Base-by-base conservation (phyloP, 106 monocot genomes). In the Hemerocallis citrina region DNA sequence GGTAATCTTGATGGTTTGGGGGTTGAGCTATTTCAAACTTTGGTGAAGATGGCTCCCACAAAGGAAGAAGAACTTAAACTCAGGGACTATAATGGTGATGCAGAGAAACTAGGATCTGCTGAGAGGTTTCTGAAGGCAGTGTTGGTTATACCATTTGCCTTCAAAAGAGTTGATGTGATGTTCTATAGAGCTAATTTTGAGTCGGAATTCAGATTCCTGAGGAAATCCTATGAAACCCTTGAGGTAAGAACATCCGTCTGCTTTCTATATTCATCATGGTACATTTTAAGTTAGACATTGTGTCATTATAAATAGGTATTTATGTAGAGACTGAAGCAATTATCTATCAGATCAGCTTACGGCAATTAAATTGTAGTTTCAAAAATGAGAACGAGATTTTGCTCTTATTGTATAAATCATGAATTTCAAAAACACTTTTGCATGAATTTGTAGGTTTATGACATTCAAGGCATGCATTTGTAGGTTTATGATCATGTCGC, bases 21-120 rank as follows among this genome's bases (percentile, higher is more conserved):
- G 24, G 27, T 64, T 58, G 93, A 89, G 34, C 81, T 93, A 64
- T 75, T 89, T 22, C 86, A 95, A 59, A 81, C 78, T 24, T 62
- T 94, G 43, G 72, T 83, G 10, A 94, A 86, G 68, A 83, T 95
- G 94, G 94, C 80, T 62, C 94, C 94, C 20, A 95, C 80, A 6
- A 89, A 84, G 64, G 86, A 90, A 66, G 93, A 93, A 77, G 93
- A 93, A 66, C 37, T 85, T 28, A 85, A 65, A 59, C 55, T 93
- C 31, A 75, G 71, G 50, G 70, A 79, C 35, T 85, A 82, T 78
- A 74, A 12, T 42, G 85, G 78, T 64, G 93, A 93, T 25, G 19
- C 72, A 28, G 63, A 76, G 14, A 89, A 82, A 59, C 67, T 93
- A 19, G 85, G 83, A 25, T 62, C 79, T 27, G 88, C 89, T 4